phyloP scores from a whole-genome alignment of 2,329 filamentous ascomycete species.

The Monilinia fructicola region DNA sequence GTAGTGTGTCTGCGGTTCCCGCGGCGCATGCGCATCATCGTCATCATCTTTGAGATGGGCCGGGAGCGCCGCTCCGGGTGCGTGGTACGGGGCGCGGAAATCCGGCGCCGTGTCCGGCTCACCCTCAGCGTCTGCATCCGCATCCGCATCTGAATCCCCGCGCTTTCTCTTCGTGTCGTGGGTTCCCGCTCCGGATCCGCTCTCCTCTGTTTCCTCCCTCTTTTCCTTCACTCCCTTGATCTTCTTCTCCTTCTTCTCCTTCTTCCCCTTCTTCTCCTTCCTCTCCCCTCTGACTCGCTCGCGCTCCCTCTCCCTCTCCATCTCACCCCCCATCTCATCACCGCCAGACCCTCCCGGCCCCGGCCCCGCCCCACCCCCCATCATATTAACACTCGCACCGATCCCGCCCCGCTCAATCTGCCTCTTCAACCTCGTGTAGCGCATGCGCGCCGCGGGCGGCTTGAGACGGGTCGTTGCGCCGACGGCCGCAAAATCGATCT shows the following conservation, averaged over 20 bases:
- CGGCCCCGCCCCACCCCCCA: slow-evolving; percentile 8
- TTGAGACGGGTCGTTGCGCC: slow-evolving; percentile 41
- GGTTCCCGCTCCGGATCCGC: no score
- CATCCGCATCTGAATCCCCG: background rate
- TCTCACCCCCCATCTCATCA: background rate
- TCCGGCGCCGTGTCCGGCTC: background rate
- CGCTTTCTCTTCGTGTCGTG: background rate
- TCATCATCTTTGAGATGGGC: no score
- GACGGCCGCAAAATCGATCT: slow-evolving; percentile 45
- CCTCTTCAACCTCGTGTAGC: slow-evolving; percentile 42
- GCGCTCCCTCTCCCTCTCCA: slow-evolving; percentile 17
- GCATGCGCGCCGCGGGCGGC: slow-evolving; percentile 43
- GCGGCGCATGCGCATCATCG: no score
- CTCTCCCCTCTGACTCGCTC: no score
- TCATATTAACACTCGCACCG: slow-evolving; percentile 32
- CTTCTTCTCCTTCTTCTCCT: background rate
- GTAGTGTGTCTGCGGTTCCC: no score
- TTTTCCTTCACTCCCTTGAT: background rate
- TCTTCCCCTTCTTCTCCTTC: background rate
- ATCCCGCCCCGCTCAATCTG: slow-evolving; percentile 40
- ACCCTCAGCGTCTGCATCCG: slow-evolving; percentile 9
- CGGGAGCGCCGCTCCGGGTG: no score
- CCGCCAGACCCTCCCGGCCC: slow-evolving; percentile 4
- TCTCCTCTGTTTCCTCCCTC: background rate
- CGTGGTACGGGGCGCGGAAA: background rate